A percentile compares a stretch with the other conserved stretches of the same genome.
Evolutionary conservation across 83 land plant species (phyloP).

Genomic region (Larix sibirica): DNA sequence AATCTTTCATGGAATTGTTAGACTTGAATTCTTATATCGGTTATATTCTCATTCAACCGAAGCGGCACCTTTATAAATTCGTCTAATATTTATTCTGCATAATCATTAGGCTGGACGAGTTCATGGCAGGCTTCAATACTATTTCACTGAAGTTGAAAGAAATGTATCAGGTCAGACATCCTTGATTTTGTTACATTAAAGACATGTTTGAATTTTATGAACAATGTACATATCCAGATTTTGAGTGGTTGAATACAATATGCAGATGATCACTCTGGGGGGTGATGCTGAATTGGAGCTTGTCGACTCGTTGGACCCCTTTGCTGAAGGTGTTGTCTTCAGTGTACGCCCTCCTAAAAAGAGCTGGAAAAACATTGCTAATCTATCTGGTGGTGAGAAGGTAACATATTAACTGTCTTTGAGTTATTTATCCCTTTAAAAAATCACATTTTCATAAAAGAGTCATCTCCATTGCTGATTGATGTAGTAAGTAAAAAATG

Average conservation of each 20-base stretch:
- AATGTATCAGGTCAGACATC: slow-evolving; percentile 91
- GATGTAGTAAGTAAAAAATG: not conserved
- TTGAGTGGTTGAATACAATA: not conserved
- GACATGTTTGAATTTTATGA: not conserved
- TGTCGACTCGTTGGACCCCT: slow-evolving; percentile 96
- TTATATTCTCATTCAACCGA: not conserved
- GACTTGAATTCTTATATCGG: not conserved
- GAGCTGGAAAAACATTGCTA: slow-evolving; percentile 99
- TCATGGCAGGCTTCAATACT: slow-evolving; percentile 96
- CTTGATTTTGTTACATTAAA: not conserved
- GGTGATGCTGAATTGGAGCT: slow-evolving; percentile 99
- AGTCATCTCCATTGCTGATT: not conserved
- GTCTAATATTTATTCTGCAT: not conserved
- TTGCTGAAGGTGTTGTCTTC: slow-evolving; percentile 99
- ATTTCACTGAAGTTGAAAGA: slow-evolving; percentile 96
- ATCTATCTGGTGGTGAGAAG: slow-evolving; percentile 99
- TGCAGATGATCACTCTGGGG: slow-evolving; percentile 97
- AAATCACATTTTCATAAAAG: not conserved
- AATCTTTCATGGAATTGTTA: not conserved
- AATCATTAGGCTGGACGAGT: slow-evolving; percentile 80
- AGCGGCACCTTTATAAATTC: not conserved
- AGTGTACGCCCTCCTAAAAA: slow-evolving; percentile 99
- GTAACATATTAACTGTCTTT: slow-evolving; percentile 27
- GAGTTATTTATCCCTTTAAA: not conserved
- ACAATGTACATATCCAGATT: not conserved